phyloP scores from a whole-genome alignment of 768 basidiomycete genomes.

The Lyophyllum decastes region DNA sequence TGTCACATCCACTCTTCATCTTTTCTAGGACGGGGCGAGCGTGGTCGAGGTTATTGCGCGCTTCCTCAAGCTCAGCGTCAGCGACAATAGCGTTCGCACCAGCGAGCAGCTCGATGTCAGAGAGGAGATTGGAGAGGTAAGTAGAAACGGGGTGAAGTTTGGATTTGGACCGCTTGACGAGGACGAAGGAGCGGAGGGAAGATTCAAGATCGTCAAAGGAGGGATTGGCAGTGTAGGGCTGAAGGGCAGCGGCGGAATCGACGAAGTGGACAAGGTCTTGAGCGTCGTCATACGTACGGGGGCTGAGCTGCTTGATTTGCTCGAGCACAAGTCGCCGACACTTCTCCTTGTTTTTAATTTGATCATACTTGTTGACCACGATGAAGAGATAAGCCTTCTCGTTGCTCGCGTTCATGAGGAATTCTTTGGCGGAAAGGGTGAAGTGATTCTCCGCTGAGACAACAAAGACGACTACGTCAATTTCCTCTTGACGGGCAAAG shows the following conservation, averaged over 20 bases:
- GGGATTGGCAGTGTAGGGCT: slow-evolving; percentile 62
- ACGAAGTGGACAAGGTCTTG: slow-evolving; percentile 98
- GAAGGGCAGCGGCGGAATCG: slow-evolving; percentile 79
- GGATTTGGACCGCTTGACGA: slow-evolving; percentile 93
- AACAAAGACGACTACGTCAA: slow-evolving; percentile 98
- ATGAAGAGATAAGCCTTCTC: slow-evolving; percentile 99
- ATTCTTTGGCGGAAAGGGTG: slow-evolving; percentile 92
- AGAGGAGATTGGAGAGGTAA: slow-evolving; percentile 87
- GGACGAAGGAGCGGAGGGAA: slow-evolving; percentile 89
- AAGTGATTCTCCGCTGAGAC: slow-evolving; percentile 99
- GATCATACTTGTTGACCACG: slow-evolving; percentile 97
- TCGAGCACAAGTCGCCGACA: slow-evolving; percentile 88
- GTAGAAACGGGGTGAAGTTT: slow-evolving; percentile 94
- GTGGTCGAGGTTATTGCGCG: slow-evolving; percentile 65
- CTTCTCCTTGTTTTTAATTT: slow-evolving; percentile 93
- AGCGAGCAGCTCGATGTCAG: slow-evolving; percentile 87
- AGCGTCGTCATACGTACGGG: slow-evolving; percentile 88
- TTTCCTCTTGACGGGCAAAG: slow-evolving; percentile 95
- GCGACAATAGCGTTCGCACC: slow-evolving; percentile 88
- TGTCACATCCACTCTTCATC: slow-evolving; percentile 75
- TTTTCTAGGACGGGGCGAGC: slow-evolving; percentile 84
- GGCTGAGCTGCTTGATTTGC: slow-evolving; percentile 91
- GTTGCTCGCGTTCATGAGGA: slow-evolving; percentile 88
- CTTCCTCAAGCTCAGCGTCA: slow-evolving; percentile 69
- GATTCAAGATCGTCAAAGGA: slow-evolving; percentile 90